phyloP scores from a whole-genome alignment of 352 stramenopile genomes.

The Globisporangium sylvaticum region DNA sequence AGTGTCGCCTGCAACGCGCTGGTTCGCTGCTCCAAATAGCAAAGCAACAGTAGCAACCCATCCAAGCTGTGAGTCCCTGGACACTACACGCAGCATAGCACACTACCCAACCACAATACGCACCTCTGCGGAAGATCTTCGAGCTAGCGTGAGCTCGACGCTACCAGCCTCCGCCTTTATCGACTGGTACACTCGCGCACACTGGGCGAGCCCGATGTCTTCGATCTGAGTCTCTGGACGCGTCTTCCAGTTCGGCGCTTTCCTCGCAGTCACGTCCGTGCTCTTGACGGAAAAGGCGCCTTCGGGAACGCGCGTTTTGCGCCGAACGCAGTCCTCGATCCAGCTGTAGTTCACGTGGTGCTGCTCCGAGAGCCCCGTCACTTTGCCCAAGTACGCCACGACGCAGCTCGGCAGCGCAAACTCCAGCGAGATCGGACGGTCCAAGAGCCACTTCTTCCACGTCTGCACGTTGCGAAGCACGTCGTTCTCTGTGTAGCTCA shows the following conservation, averaged over 20 bases:
- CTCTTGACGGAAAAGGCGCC: constrained; percentile 30
- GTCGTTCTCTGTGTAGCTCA: constrained; percentile 46
- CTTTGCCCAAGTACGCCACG: constrained; percentile 49
- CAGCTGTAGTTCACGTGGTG: constrained; percentile 72
- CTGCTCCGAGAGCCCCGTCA: constrained; percentile 44
- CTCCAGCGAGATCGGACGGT: constrained; percentile 25
- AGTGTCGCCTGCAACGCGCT: constrained; percentile 48
- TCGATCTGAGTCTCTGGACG: constrained; percentile 44
- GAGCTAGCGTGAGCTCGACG: constrained; percentile 46
- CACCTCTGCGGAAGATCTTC: constrained; percentile 45
- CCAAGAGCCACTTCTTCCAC: constrained; percentile 43
- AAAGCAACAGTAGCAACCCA: background rate
- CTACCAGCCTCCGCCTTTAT: constrained; percentile 25
- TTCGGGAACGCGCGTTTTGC: constrained; percentile 53
- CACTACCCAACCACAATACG: background rate
- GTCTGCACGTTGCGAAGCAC: constrained; percentile 30
- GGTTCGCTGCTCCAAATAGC: constrained; percentile 30
- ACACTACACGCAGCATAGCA: background rate
- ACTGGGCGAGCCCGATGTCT: constrained; percentile 41
- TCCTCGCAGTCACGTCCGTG: constrained; percentile 4
- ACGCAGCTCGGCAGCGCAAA: constrained; percentile 58
- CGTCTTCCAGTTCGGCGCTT: constrained; percentile 41
- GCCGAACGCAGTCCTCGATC: constrained; percentile 76
- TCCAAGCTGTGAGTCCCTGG: background rate
- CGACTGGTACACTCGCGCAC: constrained; percentile 41